Conservation (phyloP, 768 basidiomycete genomes). For the Tephrocybe sp. region DNA sequence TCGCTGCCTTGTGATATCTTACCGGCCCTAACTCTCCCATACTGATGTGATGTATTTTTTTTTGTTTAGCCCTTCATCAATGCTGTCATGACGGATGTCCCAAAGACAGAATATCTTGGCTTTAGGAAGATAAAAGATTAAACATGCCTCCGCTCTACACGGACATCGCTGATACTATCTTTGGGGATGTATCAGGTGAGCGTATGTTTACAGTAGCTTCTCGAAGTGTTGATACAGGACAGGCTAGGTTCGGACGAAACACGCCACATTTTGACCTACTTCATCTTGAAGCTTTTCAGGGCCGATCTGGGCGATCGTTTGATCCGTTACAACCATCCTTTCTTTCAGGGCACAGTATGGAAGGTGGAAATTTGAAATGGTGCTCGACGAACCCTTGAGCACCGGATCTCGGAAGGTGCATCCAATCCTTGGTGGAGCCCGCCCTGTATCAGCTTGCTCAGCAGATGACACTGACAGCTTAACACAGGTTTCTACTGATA, state of each 20-base stretch:
- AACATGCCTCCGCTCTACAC: background rate
- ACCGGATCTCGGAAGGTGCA: background rate
- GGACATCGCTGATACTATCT: constrained; percentile 1
- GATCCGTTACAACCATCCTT: constrained; percentile 1
- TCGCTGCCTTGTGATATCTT: too few species aligned
- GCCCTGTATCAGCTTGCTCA: too few species aligned
- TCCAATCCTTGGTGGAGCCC: too few species aligned
- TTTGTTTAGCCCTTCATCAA: too few species aligned
- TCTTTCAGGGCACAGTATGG: background rate
- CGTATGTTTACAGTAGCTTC: background rate
- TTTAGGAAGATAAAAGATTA: background rate
- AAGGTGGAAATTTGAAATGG: too few species aligned
- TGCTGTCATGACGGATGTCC: too few species aligned
- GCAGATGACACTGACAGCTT: too few species aligned
- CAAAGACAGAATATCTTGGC: background rate
- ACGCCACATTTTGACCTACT: background rate
- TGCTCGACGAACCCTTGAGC: too few species aligned
- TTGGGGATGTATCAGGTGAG: background rate
- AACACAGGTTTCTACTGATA: too few species aligned
- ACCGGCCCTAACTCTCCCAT: background rate
- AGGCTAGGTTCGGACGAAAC: background rate
- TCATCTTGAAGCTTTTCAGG: background rate
- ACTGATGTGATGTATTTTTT: background rate
- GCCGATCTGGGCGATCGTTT: background rate
- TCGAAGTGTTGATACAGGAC: background rate